Percentiles rank a stretch among this genome's conserved stretches.
phyloP scores from a whole-genome alignment of 768 basidiomycete species.

The Phaeotremella fagi region DNA sequence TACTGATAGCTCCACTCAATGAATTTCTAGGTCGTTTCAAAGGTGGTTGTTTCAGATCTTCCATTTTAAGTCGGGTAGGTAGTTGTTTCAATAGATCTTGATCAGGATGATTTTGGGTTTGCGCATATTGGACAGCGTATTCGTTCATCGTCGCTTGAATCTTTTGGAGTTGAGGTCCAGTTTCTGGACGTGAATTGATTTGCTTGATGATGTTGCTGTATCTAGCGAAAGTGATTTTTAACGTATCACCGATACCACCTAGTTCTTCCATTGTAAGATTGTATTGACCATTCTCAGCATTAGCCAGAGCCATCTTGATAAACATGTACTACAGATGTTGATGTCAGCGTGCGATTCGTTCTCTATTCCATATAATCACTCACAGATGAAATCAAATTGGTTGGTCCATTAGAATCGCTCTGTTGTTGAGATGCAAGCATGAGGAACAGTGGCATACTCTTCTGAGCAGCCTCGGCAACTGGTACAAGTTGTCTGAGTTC shows the following conservation, averaged over 20 bases:
- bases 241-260: background rate
- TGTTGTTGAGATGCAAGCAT: background rate
- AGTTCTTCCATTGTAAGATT: constrained; percentile 6
- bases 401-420: too few species aligned
- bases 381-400: too few species aligned
- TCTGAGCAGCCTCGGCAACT: constrained; percentile 9
- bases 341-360: background rate
- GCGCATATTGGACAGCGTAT: background rate
- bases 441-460: constrained; percentile 3
- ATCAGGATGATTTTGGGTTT: background rate
- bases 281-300: constrained; percentile 14
- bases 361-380: background rate
- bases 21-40: constrained; percentile 15
- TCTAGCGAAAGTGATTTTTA: constrained; percentile 2
- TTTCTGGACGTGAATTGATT: constrained; percentile 7
- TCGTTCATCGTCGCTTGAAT: background rate
- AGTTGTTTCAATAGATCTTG: background rate
- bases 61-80: constrained; percentile 33
- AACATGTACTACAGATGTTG: constrained; percentile 14
- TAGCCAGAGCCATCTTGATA: constrained; percentile 7
- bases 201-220: constrained; percentile 8
- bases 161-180: constrained; percentile 1
- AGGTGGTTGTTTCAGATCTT: constrained; percentile 41
- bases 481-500: constrained; percentile 8
- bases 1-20: background rate